Evolutionary conservation across 345 rosid genomes (phyloP).

Genomic region (Carallia brachiata): DNA sequence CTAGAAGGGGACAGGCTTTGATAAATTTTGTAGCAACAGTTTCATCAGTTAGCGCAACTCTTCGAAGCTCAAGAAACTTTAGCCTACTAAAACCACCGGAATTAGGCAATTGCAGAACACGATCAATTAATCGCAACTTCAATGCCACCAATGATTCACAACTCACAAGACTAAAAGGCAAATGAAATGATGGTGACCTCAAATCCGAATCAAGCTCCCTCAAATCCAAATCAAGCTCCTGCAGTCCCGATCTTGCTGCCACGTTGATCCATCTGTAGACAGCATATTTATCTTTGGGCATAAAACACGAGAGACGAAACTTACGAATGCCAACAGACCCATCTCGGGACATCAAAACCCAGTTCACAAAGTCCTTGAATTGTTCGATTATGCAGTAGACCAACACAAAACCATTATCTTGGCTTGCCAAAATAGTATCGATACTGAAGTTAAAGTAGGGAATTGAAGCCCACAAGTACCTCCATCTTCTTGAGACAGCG

Average conservation of each 20-base stretch:
- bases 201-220: too few species aligned
- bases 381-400: too few species aligned
- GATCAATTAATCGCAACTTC: not conserved
- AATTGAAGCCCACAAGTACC: conserved; percentile 8
- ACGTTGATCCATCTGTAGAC: not conserved
- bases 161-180: not conserved
- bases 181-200: not conserved
- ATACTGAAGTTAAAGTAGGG: not conserved
- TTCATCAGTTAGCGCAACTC: not conserved
- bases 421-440: too few species aligned
- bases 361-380: conserved; percentile 9
- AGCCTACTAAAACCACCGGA: not conserved
- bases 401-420: too few species aligned
- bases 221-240: not conserved
- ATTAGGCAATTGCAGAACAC: not conserved
- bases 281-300: too few species aligned
- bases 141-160: not conserved
- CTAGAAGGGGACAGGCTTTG: not conserved
- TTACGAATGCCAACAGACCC: not conserved
- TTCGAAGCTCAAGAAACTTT: not conserved
- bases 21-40: not conserved
- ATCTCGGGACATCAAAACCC: not conserved
- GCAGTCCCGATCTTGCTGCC: not conserved
- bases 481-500: not conserved
- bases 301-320: not conserved